Evolutionary conservation across 202 grass and related monocot species (phyloP).

Genomic region (Saccharum hybrid): DNA sequence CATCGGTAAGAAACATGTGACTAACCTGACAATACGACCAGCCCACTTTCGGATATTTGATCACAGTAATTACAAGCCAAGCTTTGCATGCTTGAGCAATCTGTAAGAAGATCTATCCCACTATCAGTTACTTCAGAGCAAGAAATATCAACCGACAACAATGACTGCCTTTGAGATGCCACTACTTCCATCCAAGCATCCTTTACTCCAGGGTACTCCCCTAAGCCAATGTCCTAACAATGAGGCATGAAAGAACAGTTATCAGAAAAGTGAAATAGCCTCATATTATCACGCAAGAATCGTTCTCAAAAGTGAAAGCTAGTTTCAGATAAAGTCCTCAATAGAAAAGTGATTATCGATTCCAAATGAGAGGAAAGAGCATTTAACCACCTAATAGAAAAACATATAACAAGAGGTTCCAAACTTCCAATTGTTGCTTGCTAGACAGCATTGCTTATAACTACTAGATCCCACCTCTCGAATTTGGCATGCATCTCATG

Average conservation of each 20-base stretch:
- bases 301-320: neutral
- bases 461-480: neutral
- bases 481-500: neutral
- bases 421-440: neutral
- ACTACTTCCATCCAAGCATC: constrained; percentile 91
- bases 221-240: constrained; percentile 71
- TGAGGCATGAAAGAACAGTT: constrained; percentile 7
- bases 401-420: constrained; percentile 9
- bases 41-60: constrained; percentile 70
- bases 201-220: constrained; percentile 88
- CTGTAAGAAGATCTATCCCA: constrained; percentile 70
- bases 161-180: constrained; percentile 81
- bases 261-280: neutral
- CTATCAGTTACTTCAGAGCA: constrained; percentile 86
- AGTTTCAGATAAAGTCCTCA: constrained; percentile 1
- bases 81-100: constrained; percentile 72
- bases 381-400: constrained; percentile 20
- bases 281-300: constrained; percentile 11
- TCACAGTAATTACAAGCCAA: constrained; percentile 92
- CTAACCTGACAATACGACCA: constrained; percentile 72
- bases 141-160: constrained; percentile 87
- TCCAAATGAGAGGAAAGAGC: neutral
- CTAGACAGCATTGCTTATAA: neutral
- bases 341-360: neutral
- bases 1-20: constrained; percentile 21